Evolutionary conservation across 2,329 filamentous ascomycete species (phyloP).

Genomic region (Microcyclospora tardicrescens): DNA sequence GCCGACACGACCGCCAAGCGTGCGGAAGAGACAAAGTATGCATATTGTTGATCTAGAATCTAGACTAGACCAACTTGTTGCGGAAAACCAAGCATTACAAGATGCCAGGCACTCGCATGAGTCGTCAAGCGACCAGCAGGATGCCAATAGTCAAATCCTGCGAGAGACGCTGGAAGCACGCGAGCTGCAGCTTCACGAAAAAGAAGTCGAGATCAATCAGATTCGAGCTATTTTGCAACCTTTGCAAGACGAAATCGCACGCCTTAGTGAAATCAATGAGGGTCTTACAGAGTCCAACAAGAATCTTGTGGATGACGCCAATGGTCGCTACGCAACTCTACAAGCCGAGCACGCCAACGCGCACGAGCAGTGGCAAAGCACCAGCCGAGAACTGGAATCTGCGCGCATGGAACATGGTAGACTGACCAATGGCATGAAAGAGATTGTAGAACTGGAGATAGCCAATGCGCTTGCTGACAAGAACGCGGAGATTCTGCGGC

Average conservation of each 20-base stretch:
- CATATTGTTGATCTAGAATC: slow-evolving; percentile 82
- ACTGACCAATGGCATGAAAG: slow-evolving; percentile 50
- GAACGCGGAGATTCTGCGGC: slow-evolving; percentile 65
- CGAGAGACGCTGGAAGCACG: slow-evolving; percentile 47
- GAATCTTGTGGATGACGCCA: slow-evolving; percentile 63
- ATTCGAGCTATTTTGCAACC: slow-evolving; percentile 60
- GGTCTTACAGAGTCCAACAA: slow-evolving; percentile 65
- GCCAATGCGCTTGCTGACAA: slow-evolving; percentile 60
- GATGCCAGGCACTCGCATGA: slow-evolving; percentile 39
- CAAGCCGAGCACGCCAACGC: slow-evolving; percentile 49
- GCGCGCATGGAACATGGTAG: slow-evolving; percentile 51
- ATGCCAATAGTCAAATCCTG: slow-evolving; percentile 37
- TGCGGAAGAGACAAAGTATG: slow-evolving; percentile 95
- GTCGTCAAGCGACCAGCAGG: slow-evolving; percentile 29
- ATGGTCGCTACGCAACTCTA: slow-evolving; percentile 54
- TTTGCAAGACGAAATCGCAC: slow-evolving; percentile 68
- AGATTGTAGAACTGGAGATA: slow-evolving; percentile 48
- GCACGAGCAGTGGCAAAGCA: slow-evolving; percentile 40
- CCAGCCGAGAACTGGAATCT: slow-evolving; percentile 56
- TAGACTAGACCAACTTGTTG: slow-evolving; percentile 67
- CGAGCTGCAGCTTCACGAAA: slow-evolving; percentile 60
- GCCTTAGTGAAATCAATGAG: slow-evolving; percentile 71
- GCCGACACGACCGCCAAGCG: slow-evolving; percentile 84
- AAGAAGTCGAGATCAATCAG: slow-evolving; percentile 74
- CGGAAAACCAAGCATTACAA: slow-evolving; percentile 69